These are phyloP conservation scores for Coniochaeta pulveracea DNA, from an alignment of 2,329 filamentous ascomycete species.

Conservation along the genomic window DNA sequence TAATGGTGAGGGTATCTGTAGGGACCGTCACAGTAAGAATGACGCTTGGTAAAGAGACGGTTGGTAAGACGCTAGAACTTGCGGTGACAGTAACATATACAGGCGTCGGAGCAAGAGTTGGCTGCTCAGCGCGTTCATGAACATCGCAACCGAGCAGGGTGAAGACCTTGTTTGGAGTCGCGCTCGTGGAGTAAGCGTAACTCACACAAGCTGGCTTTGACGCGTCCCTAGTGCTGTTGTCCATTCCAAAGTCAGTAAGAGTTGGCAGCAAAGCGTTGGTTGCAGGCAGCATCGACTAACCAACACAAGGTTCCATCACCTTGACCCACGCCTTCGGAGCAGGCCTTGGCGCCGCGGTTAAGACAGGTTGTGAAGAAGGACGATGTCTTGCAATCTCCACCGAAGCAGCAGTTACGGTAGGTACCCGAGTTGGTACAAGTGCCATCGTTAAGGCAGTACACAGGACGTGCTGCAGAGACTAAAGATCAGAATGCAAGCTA, in stretches of 20 bases:
- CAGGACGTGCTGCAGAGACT: no score
- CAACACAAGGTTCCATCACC: conserved; percentile 10
- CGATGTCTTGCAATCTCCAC: conserved; percentile 6
- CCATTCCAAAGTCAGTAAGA: background rate
- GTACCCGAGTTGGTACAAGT: conserved; percentile 12
- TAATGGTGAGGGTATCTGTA: no score
- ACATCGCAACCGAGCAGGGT: conserved; percentile 11
- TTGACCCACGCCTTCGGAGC: conserved; percentile 4
- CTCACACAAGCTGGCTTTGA: conserved; percentile 9
- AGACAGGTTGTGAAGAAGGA: conserved; percentile 10
- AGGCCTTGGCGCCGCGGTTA: no score
- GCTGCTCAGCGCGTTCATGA: conserved; percentile 7
- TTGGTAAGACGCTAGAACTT: no score
- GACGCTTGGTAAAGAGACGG: no score
- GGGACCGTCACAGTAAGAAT: no score
- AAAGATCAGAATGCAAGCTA: no score
- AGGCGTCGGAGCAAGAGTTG: conserved; percentile 7
- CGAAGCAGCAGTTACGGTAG: conserved; percentile 11
- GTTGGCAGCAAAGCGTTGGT: background rate
- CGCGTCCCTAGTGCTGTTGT: conserved; percentile 6
- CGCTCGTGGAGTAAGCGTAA: conserved; percentile 12
- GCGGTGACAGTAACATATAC: conserved; percentile 3
- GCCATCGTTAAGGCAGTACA: background rate
- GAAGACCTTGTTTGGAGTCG: conserved; percentile 14
- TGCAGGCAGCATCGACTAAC: conserved; percentile 6